Evolutionary conservation across 2,329 filamentous ascomycete species (phyloP).

Genomic region (Calonectria pseudoreteaudii): DNA sequence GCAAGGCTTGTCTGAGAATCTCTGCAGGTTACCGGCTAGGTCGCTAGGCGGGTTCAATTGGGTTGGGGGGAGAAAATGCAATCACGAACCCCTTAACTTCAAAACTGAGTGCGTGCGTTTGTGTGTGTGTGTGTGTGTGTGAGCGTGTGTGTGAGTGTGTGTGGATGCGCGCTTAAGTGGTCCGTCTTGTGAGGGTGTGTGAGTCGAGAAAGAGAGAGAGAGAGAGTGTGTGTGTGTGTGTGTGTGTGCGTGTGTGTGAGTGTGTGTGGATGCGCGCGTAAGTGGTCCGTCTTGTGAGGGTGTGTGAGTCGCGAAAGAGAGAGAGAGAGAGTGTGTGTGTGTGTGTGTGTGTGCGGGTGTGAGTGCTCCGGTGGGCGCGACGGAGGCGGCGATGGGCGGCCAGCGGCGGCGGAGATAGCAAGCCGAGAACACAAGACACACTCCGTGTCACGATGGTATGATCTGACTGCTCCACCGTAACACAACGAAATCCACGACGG

Average conservation of each 20-base stretch:
- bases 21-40: constrained; percentile 9
- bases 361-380: constrained; percentile 31
- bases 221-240: constrained; percentile 19
- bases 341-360: constrained; percentile 18
- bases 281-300: constrained; percentile 3
- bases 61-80: not conserved
- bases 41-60: not conserved
- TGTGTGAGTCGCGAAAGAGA: constrained; percentile 11
- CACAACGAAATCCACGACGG: constrained; percentile 20
- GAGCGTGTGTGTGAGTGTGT: not conserved
- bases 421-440: constrained; percentile 27
- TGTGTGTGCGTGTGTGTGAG: constrained; percentile 8
- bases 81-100: constrained; percentile 15
- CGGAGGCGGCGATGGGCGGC: constrained; percentile 35
- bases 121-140: not conserved
- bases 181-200: constrained; percentile 6
- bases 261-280: not conserved
- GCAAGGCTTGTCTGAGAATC: constrained; percentile 7
- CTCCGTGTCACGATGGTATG: constrained; percentile 26
- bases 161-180: not conserved
- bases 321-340: too few relatives aligned
- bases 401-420: constrained; percentile 21
- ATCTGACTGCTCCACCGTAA: constrained; percentile 18
- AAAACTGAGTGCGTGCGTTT: constrained; percentile 10
- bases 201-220: constrained; percentile 10